Evolutionary conservation across 352 stramenopile species (phyloP).

Genomic region (Globisporangium irregulare): DNA sequence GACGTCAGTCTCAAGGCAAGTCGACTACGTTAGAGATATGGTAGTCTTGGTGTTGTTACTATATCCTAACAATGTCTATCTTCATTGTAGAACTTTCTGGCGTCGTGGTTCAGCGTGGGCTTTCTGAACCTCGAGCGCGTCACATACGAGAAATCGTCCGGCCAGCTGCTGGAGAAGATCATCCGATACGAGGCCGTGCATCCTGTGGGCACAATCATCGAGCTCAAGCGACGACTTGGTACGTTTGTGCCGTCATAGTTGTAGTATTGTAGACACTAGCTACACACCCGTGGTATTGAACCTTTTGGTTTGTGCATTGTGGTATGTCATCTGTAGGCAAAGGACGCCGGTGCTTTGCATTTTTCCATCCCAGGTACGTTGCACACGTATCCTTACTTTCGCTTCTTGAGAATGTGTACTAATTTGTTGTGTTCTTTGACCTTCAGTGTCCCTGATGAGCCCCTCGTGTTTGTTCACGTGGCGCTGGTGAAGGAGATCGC

Average conservation of each 20-base stretch:
- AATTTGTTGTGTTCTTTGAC: background rate
- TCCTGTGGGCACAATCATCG: slow-evolving; percentile 90
- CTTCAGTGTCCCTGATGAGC: slow-evolving; percentile 80
- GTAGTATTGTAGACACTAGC: background rate
- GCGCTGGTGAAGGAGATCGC: slow-evolving; percentile 89
- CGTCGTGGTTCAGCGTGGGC: slow-evolving; percentile 91
- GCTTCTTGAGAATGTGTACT: background rate
- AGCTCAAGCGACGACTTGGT: slow-evolving; percentile 91
- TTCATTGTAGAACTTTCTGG: slow-evolving; percentile 67
- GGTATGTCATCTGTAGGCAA: slow-evolving; percentile 25
- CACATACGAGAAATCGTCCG: slow-evolving; percentile 91
- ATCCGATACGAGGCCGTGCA: slow-evolving; percentile 95
- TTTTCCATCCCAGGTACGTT: slow-evolving; percentile 90
- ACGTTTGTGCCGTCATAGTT: background rate
- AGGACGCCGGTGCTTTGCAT: slow-evolving; percentile 89
- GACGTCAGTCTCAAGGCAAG: slow-evolving; percentile 69
- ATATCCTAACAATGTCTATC: background rate
- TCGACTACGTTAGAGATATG: background rate
- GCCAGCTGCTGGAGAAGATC: slow-evolving; percentile 94
- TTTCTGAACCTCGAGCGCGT: slow-evolving; percentile 91
- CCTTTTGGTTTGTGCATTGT: background rate
- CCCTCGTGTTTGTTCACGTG: slow-evolving; percentile 95
- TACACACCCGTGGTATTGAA: background rate
- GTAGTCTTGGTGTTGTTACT: background rate
- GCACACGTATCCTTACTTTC: too few species aligned